Evolutionary conservation across 352 stramenopile species (phyloP), one percentile per base, ranked within the genome.

Genomic region (Phytopythium helicoides): DNA sequence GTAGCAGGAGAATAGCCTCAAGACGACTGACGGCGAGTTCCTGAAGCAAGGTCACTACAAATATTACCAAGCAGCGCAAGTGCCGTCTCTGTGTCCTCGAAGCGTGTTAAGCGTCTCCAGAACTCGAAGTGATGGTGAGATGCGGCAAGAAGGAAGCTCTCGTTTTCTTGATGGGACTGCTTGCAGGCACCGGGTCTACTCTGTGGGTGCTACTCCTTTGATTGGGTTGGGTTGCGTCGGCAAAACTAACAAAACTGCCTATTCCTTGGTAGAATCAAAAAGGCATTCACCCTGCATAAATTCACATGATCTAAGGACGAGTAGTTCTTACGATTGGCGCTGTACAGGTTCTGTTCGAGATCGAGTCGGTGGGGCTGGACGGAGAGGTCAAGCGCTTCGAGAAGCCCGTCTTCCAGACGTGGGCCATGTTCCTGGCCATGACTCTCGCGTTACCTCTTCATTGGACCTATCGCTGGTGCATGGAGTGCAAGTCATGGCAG

Each of bases 341-440:
- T 25, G 15, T 21, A 21, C 21, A 98, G 78, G 91, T 96, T n/a
- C 76, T 98, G 72, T 97, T 98, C 58, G 80, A 80, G 25, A 79
- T 98, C 25, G 80, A 95, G 50, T 89, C 84, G 11, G 74, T 95
- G 23, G 94, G 92, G 5, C 77, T 97, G 10, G 76, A 90, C 22
- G 92, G 89, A 16, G 68, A 94, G 46, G 61, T 91, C 14, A 95
- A 97, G 70, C 82, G 87, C 39, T 98, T 98, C 63, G 75, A 94
- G 41, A 98, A 98, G 59, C 92, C 94, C 39, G 86, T 98, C 42
- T 98, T 98, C 73, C 91, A 98, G 73, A 98, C 95, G 15, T 97
- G 95, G 77, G 87, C 96, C 58, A 98, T 98, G 94, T 98, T 98
- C 70, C 68, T 98, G 8, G 92, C 93, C 35, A 98, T 98, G 95